phyloP scores from a whole-genome alignment of 2,329 filamentous ascomycete species.

The Escovopsis sp. region DNA sequence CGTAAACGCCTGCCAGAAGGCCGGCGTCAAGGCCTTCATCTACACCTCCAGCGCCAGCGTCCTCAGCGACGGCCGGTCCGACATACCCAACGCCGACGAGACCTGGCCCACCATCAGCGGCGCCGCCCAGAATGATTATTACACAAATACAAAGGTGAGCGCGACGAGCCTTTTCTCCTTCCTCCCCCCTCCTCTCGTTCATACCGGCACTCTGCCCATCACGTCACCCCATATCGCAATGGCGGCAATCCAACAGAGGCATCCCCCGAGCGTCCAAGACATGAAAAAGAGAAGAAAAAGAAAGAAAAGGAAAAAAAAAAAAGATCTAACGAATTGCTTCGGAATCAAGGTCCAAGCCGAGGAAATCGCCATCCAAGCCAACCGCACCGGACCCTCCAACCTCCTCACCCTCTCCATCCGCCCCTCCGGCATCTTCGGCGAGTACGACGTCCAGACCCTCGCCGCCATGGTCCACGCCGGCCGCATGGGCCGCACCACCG shows the following conservation, averaged over 20 bases:
- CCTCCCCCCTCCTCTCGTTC: not conserved
- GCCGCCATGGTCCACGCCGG: conserved; percentile 60
- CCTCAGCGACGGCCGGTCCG: conserved; percentile 62
- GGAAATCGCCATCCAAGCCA: conserved; percentile 61
- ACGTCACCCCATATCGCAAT: not conserved
- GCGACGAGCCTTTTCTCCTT: too few species aligned
- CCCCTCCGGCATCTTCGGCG: conserved; percentile 80
- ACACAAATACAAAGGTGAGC: conserved; percentile 77
- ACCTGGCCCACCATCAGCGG: conserved; percentile 62
- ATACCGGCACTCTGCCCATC: not conserved
- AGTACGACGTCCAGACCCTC: conserved; percentile 66
- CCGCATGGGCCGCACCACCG: conserved; percentile 49
- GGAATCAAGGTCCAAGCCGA: too few species aligned
- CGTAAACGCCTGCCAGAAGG: conserved; percentile 54
- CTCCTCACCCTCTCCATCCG: conserved; percentile 72
- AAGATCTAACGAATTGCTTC: too few species aligned
- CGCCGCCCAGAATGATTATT: conserved; percentile 59
- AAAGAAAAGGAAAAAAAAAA: too few species aligned
- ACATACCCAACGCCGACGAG: conserved; percentile 78
- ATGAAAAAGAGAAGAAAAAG: too few species aligned
- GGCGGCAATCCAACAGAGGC: too few species aligned
- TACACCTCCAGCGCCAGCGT: conserved; percentile 86
- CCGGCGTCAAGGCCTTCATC: conserved; percentile 65
- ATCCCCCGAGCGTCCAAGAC: too few species aligned
- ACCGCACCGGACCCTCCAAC: conserved; percentile 38